Evolutionary conservation across 768 basidiomycete genomes (phyloP), one percentile per base, ranked within the genome.

Genomic region (Psilocybe sp.): DNA sequence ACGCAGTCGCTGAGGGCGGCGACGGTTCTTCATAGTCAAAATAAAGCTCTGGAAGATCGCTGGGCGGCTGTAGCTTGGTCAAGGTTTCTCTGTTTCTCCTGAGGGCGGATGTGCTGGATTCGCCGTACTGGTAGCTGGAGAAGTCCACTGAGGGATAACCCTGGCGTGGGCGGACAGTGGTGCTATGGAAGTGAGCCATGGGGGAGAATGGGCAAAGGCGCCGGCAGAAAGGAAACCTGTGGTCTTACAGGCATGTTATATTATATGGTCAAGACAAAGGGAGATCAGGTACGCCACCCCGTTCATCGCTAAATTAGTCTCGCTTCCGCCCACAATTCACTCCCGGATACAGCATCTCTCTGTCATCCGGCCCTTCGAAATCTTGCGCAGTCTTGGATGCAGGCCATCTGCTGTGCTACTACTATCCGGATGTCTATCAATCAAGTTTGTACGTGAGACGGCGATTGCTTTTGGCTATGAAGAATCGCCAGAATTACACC

Each of bases 271-370:
- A 35, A 54, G 56, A 62, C 63, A 66, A 69, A 65, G 57, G 60
- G 64, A 62, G 64, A 66, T 64, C 65, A 69, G 68, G 68, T 62
- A 68, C 67, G 57, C 59, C 63, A 59, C 58, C 55, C 55, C 57
- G 59, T 53, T 57, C 55, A 60, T 57, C 51, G 51, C 57, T 54
- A 57, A 49, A 46, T 53, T 50, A 52, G 55, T 44, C 42, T 52
- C 37, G 42, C 50, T 41, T 41, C 46, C 36, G 34, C 47, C 46
- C 23, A 28, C 23, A 28, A 28, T 28, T 28, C 23, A 28, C 23
- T 28, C 23, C 23, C 23, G 23, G 23, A 3, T 7, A 28, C 23
- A 28, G 23, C 23, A 28, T 28, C 23, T 4, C 23, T 7, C 23
- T 28, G 23, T 28, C 23, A 28, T 28, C 23, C 23, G 23, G 23